Percentiles rank a stretch among this genome's conserved stretches.
phyloP scores from a whole-genome alignment of 192 early-diverging fungal species.

The Backusella mclennaniae region DNA sequence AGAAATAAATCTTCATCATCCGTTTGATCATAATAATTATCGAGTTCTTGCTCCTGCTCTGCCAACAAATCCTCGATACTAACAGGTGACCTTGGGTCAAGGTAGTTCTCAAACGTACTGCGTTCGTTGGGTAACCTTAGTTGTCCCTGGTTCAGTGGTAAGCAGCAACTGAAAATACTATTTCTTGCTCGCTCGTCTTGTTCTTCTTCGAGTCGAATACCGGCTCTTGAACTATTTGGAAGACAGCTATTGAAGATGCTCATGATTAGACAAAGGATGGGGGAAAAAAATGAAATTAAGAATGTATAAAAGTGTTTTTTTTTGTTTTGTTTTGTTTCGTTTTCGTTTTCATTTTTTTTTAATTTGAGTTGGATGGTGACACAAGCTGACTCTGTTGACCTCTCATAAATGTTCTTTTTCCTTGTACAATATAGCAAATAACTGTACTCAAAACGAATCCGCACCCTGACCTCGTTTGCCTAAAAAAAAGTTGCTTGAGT shows the following conservation, averaged over 20 bases:
- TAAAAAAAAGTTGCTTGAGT: not conserved
- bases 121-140: conserved; percentile 2
- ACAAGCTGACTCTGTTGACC: not conserved
- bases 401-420: not conserved
- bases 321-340: not conserved
- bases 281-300: not conserved
- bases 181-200: not conserved
- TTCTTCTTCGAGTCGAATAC: not conserved
- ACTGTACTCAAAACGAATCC: too few relatives aligned
- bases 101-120: conserved; percentile 4
- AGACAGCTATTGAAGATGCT: not conserved
- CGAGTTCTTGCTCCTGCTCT: conserved; percentile 5
- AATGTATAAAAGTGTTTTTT: not conserved
- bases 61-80: conserved; percentile 3
- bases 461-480: too few relatives aligned
- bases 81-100: conserved; percentile 5
- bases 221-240: not conserved
- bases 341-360: too few relatives aligned
- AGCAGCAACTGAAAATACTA: not conserved
- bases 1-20: not conserved
- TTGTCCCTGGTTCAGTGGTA: not conserved
- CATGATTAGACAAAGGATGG: not conserved
- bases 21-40: conserved; percentile 10
- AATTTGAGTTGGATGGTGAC: not conserved
- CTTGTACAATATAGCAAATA: too few relatives aligned